Evolutionary conservation across 371 early-diverging fungal genomes (phyloP).

Genomic region (Mucor lusitanicus): DNA sequence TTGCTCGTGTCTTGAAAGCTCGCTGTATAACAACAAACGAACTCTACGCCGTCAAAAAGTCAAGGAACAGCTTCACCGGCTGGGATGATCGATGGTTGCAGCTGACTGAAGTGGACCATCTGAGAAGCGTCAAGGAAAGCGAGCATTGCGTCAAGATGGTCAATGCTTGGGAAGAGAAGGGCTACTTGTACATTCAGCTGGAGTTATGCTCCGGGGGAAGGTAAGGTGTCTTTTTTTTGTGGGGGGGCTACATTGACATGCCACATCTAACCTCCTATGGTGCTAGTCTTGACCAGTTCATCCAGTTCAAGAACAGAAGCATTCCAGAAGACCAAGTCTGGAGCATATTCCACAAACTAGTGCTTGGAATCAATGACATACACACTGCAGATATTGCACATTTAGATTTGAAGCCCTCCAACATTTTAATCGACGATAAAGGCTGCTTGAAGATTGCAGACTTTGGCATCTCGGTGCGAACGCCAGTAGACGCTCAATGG

Average conservation of each 20-base stretch:
- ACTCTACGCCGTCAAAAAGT: slow-evolving; percentile 79
- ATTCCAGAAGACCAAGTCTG: slow-evolving; percentile 72
- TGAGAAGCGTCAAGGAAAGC: slow-evolving; percentile 64
- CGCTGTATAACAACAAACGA: slow-evolving; percentile 56
- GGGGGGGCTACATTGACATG: neutral
- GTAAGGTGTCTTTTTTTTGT: slow-evolving; percentile 43
- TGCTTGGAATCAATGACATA: slow-evolving; percentile 73
- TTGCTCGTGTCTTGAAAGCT: slow-evolving; percentile 77
- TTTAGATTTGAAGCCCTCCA: slow-evolving; percentile 90
- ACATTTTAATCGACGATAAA: slow-evolving; percentile 71
- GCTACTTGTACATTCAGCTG: slow-evolving; percentile 84
- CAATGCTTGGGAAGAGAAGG: slow-evolving; percentile 92
- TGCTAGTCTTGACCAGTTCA: slow-evolving; percentile 26
- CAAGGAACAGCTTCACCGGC: slow-evolving; percentile 68
- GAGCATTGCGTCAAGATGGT: slow-evolving; percentile 69
- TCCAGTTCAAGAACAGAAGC: slow-evolving; percentile 26
- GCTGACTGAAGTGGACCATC: slow-evolving; percentile 79
- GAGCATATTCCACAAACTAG: slow-evolving; percentile 78
- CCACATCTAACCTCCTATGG: neutral
- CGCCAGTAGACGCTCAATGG: slow-evolving; percentile 47
- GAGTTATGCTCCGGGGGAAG: slow-evolving; percentile 83
- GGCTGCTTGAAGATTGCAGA: slow-evolving; percentile 82
- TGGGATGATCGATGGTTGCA: slow-evolving; percentile 72
- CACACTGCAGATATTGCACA: slow-evolving; percentile 77
- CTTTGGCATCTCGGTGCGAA: slow-evolving; percentile 80